phyloP scores from a whole-genome alignment of 2,329 filamentous ascomycete genomes.

The Trichophyton mentagrophytes region DNA sequence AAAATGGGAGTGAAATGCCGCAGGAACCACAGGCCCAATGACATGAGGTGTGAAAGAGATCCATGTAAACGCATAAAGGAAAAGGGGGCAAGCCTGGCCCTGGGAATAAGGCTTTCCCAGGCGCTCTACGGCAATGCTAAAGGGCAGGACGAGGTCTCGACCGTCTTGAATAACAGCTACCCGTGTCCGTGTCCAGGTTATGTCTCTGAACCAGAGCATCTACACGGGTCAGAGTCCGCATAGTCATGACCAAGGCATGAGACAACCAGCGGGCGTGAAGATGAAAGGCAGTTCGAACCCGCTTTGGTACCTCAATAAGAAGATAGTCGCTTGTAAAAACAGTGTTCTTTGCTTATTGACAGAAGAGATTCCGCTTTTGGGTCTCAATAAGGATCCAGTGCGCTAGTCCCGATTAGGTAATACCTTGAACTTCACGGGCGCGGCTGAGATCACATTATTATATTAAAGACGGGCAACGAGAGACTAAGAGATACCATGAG shows the following conservation, averaged over 20 bases:
- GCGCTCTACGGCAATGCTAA: not conserved
- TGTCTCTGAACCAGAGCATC: not conserved
- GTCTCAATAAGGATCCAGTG: slow-evolving; percentile 8
- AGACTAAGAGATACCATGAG: not conserved
- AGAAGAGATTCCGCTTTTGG: slow-evolving; percentile 10
- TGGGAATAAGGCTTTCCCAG: not conserved
- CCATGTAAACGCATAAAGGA: not conserved
- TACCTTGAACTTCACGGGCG: not conserved
- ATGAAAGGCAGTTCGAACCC: not conserved
- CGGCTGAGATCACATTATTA: too few relatives aligned
- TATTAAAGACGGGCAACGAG: not conserved
- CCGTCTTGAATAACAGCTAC: not conserved
- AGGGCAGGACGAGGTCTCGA: not conserved
- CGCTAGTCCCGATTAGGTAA: slow-evolving; percentile 8
- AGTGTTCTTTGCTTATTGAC: slow-evolving; percentile 4
- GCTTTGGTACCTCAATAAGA: slow-evolving; percentile 6
- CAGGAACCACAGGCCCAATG: not conserved
- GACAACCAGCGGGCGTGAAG: not conserved
- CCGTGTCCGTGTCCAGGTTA: too few relatives aligned
- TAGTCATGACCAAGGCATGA: not conserved
- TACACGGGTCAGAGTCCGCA: not conserved
- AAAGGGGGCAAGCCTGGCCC: not conserved
- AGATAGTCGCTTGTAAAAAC: not conserved
- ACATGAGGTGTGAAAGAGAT: not conserved
- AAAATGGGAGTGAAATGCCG: not conserved